These are phyloP conservation scores for Pseudophaeomoniella oleicola DNA, from an alignment of 2,329 filamentous ascomycete species.

Conservation along the genomic window DNA sequence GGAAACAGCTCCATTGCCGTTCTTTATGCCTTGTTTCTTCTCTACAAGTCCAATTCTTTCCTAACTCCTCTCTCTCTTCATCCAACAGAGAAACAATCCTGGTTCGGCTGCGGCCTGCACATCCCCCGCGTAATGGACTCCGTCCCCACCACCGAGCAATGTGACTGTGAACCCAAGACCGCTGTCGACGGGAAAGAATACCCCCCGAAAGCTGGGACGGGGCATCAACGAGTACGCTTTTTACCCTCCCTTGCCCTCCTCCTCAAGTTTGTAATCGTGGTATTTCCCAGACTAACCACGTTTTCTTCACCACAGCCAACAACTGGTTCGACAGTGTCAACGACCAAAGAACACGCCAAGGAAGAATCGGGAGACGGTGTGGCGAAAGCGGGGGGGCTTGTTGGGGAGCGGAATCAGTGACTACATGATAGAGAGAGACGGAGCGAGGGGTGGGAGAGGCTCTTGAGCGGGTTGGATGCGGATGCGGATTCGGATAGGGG, in stretches of 20 bases:
- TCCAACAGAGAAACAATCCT: slow-evolving; percentile 32
- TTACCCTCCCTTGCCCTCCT: no score
- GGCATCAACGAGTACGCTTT: slow-evolving; percentile 2
- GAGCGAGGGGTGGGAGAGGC: no score
- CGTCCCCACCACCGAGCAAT: slow-evolving; percentile 36
- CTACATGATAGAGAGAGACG: no score
- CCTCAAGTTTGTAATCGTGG: not conserved
- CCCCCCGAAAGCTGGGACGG: slow-evolving; percentile 34
- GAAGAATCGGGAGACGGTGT: not conserved
- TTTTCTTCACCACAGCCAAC: not conserved
- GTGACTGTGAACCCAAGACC: slow-evolving; percentile 39
- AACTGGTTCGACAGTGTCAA: not conserved
- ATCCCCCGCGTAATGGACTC: slow-evolving; percentile 37
- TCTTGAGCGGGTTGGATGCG: no score
- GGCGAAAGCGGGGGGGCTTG: not conserved
- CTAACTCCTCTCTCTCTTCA: slow-evolving; percentile 3
- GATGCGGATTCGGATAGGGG: no score
- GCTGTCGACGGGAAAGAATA: slow-evolving; percentile 37
- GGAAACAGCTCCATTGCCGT: not conserved
- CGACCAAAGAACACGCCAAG: not conserved
- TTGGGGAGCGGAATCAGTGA: not conserved
- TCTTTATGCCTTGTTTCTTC: not conserved
- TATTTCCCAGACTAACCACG: not conserved
- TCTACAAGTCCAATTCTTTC: slow-evolving; percentile 1
- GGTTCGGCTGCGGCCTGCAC: slow-evolving; percentile 39